Percentiles rank a stretch among this genome's conserved stretches.
These are phyloP conservation scores for Colletotrichum sp. DNA, from an alignment of 2,329 filamentous ascomycete genomes.

Conservation along the genomic window DNA sequence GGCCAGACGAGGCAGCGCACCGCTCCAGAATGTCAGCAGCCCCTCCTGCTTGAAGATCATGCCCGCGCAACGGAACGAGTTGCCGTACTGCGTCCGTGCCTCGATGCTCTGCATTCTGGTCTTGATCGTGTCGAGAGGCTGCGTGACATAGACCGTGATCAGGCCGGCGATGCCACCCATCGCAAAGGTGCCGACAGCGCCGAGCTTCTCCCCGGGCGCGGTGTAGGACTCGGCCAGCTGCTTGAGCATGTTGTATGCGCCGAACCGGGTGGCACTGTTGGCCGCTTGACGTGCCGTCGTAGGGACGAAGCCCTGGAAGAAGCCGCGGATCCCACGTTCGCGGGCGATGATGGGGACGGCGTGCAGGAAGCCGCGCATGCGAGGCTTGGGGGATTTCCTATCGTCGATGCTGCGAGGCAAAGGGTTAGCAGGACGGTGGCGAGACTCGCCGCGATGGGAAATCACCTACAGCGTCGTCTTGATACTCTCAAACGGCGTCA, in stretches of 20 bases:
- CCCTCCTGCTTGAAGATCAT: slow-evolving; percentile 91
- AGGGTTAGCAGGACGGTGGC: neutral
- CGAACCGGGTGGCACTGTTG: slow-evolving; percentile 91
- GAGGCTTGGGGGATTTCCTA: slow-evolving; percentile 82
- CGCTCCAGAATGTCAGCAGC: slow-evolving; percentile 90
- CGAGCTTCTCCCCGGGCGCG: slow-evolving; percentile 92
- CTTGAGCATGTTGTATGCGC: slow-evolving; percentile 87
- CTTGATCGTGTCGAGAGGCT: slow-evolving; percentile 90
- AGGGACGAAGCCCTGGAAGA: slow-evolving; percentile 96
- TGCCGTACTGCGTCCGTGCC: slow-evolving; percentile 80
- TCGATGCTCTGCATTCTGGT: slow-evolving; percentile 98
- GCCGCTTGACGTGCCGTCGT: slow-evolving; percentile 94
- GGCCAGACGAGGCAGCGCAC: slow-evolving; percentile 84
- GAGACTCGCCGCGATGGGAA: neutral
- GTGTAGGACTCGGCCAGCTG: slow-evolving; percentile 93
- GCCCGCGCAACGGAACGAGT: slow-evolving; percentile 82
- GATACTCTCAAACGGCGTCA: slow-evolving; percentile 97
- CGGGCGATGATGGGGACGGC: slow-evolving; percentile 85
- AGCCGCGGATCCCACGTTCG: slow-evolving; percentile 87
- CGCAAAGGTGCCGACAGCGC: slow-evolving; percentile 84
- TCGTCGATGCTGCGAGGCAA: slow-evolving; percentile 81
- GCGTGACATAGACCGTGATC: slow-evolving; percentile 84
- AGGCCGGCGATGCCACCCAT: slow-evolving; percentile 88
- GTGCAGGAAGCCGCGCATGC: slow-evolving; percentile 91
- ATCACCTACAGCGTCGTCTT: slow-evolving; percentile 83